Base-by-base conservation (phyloP, 2,329 filamentous ascomycete genomes). In the Didymosphaeria variabile region DNA sequence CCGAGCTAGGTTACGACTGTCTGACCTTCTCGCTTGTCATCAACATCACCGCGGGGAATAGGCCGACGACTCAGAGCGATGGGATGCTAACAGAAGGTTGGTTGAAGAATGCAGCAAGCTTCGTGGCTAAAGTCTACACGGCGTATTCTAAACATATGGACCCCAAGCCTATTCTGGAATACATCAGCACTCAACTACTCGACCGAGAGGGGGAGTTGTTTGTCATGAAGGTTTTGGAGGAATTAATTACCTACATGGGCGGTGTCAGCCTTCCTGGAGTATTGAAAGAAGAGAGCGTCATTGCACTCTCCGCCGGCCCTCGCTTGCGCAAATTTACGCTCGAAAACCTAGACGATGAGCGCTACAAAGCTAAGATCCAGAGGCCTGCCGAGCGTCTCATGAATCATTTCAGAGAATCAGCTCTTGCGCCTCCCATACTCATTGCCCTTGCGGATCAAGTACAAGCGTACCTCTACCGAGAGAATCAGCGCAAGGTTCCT, bases 1-100 rank as follows among this genome's bases (percentile, higher is more conserved):
- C 94, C 1, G 89, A 92, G 57, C 82, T 99, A 40, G 94, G 92
- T 0, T 97, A 97, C 75, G 95, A 99, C 77, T 92, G 97, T 34
- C 84, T 99, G 47, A 91, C 93, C 3, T 99, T 94, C 93, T 92
- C 93, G 21, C 83, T 99, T 47, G 88, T 99, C 79, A 96, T 89
- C 72, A 85, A 86, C 10, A 82, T 91, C 62, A 84, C 86, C 32
- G 85, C 85, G 47, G 83, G 84, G 45, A 85, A 85, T 40, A 82
- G 87, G 66, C 83, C 84, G 49, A 83, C 87, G 54, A 83, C 87
- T 34, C 87, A 90, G 72, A 85, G 85, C 29, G 87, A 89, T 67
- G 88, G 88, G 55, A 84, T 91, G 79, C 86, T 97, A 26, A 95
- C 94, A 29, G 97, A 93, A 77, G 88, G 90, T 72, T 99, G 96